Percentiles rank a stretch among this genome's conserved stretches.
Conservation (phyloP, 2,329 filamentous ascomycete genomes). For the Trichophaea hybrida region DNA sequence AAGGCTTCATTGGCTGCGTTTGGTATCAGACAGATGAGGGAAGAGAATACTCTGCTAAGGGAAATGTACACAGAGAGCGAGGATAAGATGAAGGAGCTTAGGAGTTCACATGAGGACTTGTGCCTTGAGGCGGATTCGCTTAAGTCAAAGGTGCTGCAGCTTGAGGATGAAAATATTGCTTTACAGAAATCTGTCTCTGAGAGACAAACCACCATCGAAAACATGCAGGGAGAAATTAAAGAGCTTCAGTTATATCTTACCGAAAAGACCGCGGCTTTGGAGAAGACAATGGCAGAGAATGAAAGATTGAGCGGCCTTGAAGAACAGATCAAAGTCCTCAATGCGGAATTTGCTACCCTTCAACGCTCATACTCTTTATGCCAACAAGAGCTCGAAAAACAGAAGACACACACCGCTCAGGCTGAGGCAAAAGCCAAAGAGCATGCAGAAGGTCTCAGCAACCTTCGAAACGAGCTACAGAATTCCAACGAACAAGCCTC, state of each 20-base stretch:
- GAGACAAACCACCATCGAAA: conserved; percentile 9
- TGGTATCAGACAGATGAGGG: conserved; percentile 18
- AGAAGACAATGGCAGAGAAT: background rate
- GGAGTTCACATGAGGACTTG: background rate
- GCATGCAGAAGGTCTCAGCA: conserved; percentile 12
- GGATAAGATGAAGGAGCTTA: background rate
- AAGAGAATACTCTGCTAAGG: conserved; percentile 9
- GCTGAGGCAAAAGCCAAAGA: conserved; percentile 27
- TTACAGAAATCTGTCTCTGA: conserved; percentile 9
- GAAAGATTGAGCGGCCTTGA: conserved; percentile 11
- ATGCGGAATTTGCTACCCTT: conserved; percentile 6
- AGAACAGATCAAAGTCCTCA: conserved; percentile 4
- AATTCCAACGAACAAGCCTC: background rate
- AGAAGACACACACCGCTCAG: conserved; percentile 25
- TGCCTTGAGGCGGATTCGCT: background rate
- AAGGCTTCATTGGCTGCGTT: conserved; percentile 20
- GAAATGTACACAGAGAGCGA: background rate
- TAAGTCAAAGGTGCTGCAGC: conserved; percentile 4
- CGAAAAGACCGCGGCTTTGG: conserved; percentile 9
- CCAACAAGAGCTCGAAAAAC: conserved; percentile 24
- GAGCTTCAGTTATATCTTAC: background rate
- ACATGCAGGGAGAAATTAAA: background rate
- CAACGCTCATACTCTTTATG: conserved; percentile 4
- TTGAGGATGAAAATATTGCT: conserved; percentile 7
- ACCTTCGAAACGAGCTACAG: conserved; percentile 1